These are phyloP conservation scores for Erucastrum elatum DNA, from an alignment of 345 rosid genomes.

Conservation along the genomic window DNA sequence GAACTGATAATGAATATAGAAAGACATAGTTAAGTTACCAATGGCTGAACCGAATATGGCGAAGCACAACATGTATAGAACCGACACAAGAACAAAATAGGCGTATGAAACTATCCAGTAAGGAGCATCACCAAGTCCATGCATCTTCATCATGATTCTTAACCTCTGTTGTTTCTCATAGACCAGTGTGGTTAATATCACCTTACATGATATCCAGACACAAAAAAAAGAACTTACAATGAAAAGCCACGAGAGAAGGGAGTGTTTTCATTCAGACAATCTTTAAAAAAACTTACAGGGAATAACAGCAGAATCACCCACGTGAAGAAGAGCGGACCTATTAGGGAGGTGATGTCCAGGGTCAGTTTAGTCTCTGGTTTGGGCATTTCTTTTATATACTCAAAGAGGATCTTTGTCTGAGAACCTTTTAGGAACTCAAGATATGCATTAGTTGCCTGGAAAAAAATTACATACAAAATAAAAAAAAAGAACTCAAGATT, in stretches of 20 bases:
- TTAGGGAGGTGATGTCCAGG: slow-evolving; percentile 69
- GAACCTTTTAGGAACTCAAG: slow-evolving; percentile 62
- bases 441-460: slow-evolving; percentile 83
- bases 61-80: slow-evolving; percentile 72
- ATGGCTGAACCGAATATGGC: slow-evolving; percentile 72
- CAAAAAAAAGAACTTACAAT: neutral
- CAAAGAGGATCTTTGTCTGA: slow-evolving; percentile 56
- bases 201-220: slow-evolving; percentile 49
- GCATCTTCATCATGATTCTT: slow-evolving; percentile 99
- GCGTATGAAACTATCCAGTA: slow-evolving; percentile 87
- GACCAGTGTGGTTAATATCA: slow-evolving; percentile 68
- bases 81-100: slow-evolving; percentile 68
- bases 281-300: slow-evolving; percentile 60
- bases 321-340: slow-evolving; percentile 82
- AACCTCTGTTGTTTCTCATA: slow-evolving; percentile 81
- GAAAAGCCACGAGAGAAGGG: neutral
- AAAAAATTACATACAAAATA: neutral
- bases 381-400: slow-evolving; percentile 87
- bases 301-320: slow-evolving; percentile 59
- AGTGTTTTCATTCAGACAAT: neutral
- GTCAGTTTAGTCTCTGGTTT: slow-evolving; percentile 46
- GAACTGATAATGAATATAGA: slow-evolving; percentile 6
- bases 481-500: neutral
- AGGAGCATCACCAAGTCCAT: slow-evolving; percentile 92
- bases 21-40: slow-evolving; percentile 45